Evolutionary conservation across 2,329 filamentous ascomycete species (phyloP).

Genomic region (Sclerotinia subarctica): DNA sequence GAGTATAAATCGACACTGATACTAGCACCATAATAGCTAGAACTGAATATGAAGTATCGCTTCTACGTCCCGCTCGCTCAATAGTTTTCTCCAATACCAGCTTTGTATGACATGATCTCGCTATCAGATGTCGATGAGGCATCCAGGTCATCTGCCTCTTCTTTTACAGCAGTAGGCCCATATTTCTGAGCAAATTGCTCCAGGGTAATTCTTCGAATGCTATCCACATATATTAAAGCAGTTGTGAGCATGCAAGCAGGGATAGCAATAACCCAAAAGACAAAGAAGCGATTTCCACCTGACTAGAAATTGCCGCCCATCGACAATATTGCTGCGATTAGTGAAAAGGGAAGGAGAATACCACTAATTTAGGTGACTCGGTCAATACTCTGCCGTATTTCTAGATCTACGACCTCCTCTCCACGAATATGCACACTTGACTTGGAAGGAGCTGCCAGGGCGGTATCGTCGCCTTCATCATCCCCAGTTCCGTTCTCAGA

Average conservation of each 20-base stretch:
- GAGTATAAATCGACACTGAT: not conserved
- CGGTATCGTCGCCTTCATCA: not conserved
- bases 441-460: not conserved
- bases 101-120: not conserved
- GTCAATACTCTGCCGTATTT: slow-evolving; percentile 17
- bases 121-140: not conserved
- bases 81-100: not conserved
- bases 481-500: not conserved
- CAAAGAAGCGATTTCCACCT: slow-evolving; percentile 10
- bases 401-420: slow-evolving; percentile 1
- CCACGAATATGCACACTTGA: not conserved
- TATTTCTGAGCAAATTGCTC: slow-evolving; percentile 8
- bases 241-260: slow-evolving; percentile 11
- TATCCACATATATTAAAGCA: slow-evolving; percentile 15
- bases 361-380: slow-evolving; percentile 10
- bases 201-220: slow-evolving; percentile 17
- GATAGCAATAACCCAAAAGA: slow-evolving; percentile 18
- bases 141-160: not conserved
- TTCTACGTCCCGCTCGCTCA: too few relatives aligned
- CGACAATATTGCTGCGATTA: slow-evolving; percentile 12
- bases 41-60: not conserved
- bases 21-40: not conserved
- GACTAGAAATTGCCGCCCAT: slow-evolving; percentile 1
- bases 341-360: slow-evolving; percentile 14
- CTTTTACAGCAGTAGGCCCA: not conserved